Base-by-base conservation (phyloP, 176 grass and related monocot genomes). In the Olyra latifolia region DNA sequence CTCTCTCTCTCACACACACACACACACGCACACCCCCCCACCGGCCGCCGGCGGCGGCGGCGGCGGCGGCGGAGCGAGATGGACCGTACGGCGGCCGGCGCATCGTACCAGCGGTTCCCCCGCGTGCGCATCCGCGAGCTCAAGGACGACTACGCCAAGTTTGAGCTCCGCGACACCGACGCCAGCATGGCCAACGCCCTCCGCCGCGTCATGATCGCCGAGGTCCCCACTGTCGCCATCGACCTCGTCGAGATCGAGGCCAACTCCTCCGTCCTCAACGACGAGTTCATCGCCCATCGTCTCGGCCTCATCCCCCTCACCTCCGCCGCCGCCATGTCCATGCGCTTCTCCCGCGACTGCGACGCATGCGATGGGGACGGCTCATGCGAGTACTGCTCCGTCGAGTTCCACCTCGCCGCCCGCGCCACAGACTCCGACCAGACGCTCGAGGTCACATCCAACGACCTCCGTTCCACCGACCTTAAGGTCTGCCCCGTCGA, bases 341-440 rank as follows among this genome's bases (percentile, higher is more conserved):
- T 99, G 96, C 92, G 96, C 49, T 95, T 99, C 88, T 99, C 96
- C 49, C 88, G 96, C 20, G 96, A 99, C 72, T 99, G 96, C 52
- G 96, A 99, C 72, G 73, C 90, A 22, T 99, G 96, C 39, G 96
- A 99, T 46, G 95, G 95, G 1, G 95, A 98, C 45, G 92, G 92
- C 7, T 88, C 91, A 66, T 99, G 92, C 88, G 88, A 95, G 75
- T 91, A 78, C 88, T 99, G 92, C 86, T 95, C 92, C 35, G 96
- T 99, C 8, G 92, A 99, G 86, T 99, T 99, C 82, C 82, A 88
- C 61, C 88, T 99, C 66, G 56, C 84, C 3, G 88, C 84, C 35
- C 93, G 88, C 62, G 94, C 90, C 7, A 85, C 82, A 8, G 96
- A 99, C 62, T 89, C 92, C 29, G 90, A 95, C 48, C 88, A 87